These are phyloP conservation scores for Pyricularia pennisetigena DNA, from an alignment of 2,329 filamentous ascomycete species.

Conservation along the genomic window DNA sequence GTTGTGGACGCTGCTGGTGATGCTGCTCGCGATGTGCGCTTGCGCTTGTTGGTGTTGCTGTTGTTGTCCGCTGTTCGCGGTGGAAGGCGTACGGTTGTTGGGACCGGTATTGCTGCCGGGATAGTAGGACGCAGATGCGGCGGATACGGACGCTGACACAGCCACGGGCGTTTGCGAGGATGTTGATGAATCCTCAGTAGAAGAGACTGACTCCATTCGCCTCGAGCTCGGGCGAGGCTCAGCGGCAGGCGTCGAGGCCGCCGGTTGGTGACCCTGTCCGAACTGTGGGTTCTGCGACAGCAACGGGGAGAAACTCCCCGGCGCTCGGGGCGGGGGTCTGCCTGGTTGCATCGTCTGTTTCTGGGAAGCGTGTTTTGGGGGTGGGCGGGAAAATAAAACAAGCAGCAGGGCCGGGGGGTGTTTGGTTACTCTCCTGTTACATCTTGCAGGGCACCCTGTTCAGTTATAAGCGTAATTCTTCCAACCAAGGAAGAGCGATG, in stretches of 20 bases:
- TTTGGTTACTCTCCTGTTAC: constrained; percentile 18
- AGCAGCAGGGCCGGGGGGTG: neutral
- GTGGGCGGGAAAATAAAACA: neutral
- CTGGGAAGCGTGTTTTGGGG: constrained; percentile 15
- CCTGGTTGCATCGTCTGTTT: constrained; percentile 34
- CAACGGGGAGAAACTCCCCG: constrained; percentile 47
- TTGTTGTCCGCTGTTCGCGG: constrained; percentile 14
- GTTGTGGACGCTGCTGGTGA: constrained; percentile 12
- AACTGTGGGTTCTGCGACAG: constrained; percentile 14
- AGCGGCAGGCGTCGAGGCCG: constrained; percentile 3
- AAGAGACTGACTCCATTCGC: constrained; percentile 8
- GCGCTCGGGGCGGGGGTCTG: constrained; percentile 36
- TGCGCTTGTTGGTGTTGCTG: constrained; percentile 33
- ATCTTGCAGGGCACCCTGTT: constrained; percentile 22
- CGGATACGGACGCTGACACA: constrained; percentile 20
- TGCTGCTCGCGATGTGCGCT: constrained; percentile 7
- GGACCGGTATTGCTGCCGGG: neutral
- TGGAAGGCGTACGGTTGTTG: neutral
- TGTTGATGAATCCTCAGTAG: constrained; percentile 15
- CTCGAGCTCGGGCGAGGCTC: neutral
- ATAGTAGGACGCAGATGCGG: constrained; percentile 14
- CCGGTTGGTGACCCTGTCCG: neutral
- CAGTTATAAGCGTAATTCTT: neutral
- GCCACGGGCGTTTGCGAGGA: constrained; percentile 16
- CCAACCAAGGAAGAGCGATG: neutral